phyloP scores from a whole-genome alignment of 352 stramenopile species.

The Phytophthora hibernalis region DNA sequence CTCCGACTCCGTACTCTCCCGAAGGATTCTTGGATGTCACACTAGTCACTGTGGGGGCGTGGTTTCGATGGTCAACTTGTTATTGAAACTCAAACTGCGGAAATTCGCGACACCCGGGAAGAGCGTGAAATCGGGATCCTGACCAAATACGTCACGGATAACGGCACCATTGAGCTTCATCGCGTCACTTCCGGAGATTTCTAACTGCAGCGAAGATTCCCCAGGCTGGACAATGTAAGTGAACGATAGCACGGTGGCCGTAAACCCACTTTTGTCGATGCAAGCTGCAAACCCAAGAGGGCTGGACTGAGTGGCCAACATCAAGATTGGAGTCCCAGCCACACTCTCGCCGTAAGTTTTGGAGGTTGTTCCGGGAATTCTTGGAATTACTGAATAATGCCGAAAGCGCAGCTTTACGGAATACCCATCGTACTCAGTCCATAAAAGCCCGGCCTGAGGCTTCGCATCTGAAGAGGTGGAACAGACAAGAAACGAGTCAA shows the following conservation, averaged over 20 bases:
- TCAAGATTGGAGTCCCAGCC: slow-evolving; percentile 49
- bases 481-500: slow-evolving; percentile 53
- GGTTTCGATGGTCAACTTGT: slow-evolving; percentile 64
- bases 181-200: slow-evolving; percentile 49
- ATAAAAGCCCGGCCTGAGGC: slow-evolving; percentile 50
- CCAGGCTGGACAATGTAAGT: slow-evolving; percentile 57
- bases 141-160: slow-evolving; percentile 46
- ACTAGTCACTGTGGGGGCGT: slow-evolving; percentile 43
- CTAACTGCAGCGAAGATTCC: slow-evolving; percentile 44
- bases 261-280: slow-evolving; percentile 59
- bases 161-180: slow-evolving; percentile 56
- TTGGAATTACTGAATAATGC: slow-evolving; percentile 42
- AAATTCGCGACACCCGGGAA: slow-evolving; percentile 48
- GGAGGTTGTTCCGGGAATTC: slow-evolving; percentile 8
- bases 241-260: slow-evolving; percentile 51
- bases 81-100: slow-evolving; percentile 69
- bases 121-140: slow-evolving; percentile 63
- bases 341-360: slow-evolving; percentile 49
- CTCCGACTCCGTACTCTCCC: slow-evolving; percentile 69
- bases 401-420: slow-evolving; percentile 70
- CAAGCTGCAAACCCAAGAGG: slow-evolving; percentile 52
- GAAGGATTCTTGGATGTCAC: slow-evolving; percentile 56
- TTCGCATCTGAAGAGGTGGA: slow-evolving; percentile 22
- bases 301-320: slow-evolving; percentile 47
- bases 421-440: slow-evolving; percentile 80